These are phyloP conservation scores for Sinapis alba DNA, from an alignment of 441 rosid species.

Conservation along the genomic window DNA sequence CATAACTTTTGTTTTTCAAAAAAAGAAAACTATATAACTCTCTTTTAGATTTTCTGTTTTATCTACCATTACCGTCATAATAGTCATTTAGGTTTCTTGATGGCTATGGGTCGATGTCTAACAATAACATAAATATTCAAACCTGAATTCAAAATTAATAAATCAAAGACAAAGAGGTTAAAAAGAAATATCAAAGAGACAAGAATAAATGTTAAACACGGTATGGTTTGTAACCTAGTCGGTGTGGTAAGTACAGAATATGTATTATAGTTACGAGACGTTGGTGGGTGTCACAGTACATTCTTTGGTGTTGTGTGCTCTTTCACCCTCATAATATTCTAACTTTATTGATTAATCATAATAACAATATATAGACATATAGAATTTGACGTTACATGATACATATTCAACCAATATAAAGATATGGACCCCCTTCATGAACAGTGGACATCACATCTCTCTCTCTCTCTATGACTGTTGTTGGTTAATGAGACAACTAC, in stretches of 20 bases:
- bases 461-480: slow-evolving; percentile 36
- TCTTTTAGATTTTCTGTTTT: neutral
- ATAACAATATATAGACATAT: slow-evolving; percentile 17
- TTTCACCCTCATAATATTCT: slow-evolving; percentile 46
- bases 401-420: slow-evolving; percentile 24
- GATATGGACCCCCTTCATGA: slow-evolving; percentile 39
- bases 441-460: slow-evolving; percentile 37
- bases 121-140: neutral
- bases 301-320: slow-evolving; percentile 44
- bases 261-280: slow-evolving; percentile 37
- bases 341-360: slow-evolving; percentile 35
- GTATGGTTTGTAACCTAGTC: slow-evolving; percentile 37
- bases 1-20: neutral
- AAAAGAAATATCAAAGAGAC: slow-evolving; percentile 10
- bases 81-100: neutral
- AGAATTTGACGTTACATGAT: slow-evolving; percentile 21
- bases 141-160: neutral
- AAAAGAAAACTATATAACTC: neutral
- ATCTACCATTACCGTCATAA: neutral
- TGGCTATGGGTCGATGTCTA: slow-evolving; percentile 3
- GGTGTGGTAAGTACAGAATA: slow-evolving; percentile 40
- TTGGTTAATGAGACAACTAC: slow-evolving; percentile 49
- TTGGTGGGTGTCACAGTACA: slow-evolving; percentile 47
- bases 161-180: slow-evolving; percentile 8
- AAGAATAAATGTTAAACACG: slow-evolving; percentile 18